Percentiles rank a stretch among this genome's conserved stretches.
phyloP scores from a whole-genome alignment of 106 monocot genomes.

The Chionographis japonica region DNA sequence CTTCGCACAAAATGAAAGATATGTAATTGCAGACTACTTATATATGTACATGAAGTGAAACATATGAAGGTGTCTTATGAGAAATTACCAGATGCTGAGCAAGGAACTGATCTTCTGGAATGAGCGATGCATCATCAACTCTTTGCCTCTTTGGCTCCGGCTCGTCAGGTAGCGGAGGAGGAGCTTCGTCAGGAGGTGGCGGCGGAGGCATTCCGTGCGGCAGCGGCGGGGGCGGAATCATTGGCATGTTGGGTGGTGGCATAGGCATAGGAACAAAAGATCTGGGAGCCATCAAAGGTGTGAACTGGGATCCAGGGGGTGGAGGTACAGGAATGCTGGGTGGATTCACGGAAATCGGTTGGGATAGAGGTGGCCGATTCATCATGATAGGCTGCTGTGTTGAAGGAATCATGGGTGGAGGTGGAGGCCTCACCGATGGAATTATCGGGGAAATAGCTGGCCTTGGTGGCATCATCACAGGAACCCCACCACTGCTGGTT shows the following conservation, averaged over 20 bases:
- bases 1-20: neutral
- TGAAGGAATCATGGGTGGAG: constrained; percentile 35
- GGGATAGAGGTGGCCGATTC: constrained; percentile 35
- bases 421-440: constrained; percentile 43
- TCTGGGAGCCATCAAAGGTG: constrained; percentile 12
- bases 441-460: constrained; percentile 31
- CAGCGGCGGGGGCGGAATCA: constrained; percentile 43
- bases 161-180: constrained; percentile 91
- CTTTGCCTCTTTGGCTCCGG: constrained; percentile 95
- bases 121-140: constrained; percentile 69
- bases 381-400: constrained; percentile 46
- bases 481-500: constrained; percentile 11
- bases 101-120: constrained; percentile 93
- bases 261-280: constrained; percentile 50
- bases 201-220: constrained; percentile 73
- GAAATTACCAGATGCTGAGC: constrained; percentile 82
- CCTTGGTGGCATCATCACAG: constrained; percentile 28
- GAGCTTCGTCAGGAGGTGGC: constrained; percentile 87
- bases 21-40: neutral
- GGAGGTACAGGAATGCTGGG: constrained; percentile 56
- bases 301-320: constrained; percentile 37
- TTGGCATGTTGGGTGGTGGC: constrained; percentile 39
- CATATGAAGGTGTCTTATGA: neutral
- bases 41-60: constrained; percentile 1
- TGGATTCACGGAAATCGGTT: constrained; percentile 37